Evolutionary conservation across 257 asterid species (phyloP), one percentile per base, ranked within the genome.

Genomic region (Nicotiana knightiana): DNA sequence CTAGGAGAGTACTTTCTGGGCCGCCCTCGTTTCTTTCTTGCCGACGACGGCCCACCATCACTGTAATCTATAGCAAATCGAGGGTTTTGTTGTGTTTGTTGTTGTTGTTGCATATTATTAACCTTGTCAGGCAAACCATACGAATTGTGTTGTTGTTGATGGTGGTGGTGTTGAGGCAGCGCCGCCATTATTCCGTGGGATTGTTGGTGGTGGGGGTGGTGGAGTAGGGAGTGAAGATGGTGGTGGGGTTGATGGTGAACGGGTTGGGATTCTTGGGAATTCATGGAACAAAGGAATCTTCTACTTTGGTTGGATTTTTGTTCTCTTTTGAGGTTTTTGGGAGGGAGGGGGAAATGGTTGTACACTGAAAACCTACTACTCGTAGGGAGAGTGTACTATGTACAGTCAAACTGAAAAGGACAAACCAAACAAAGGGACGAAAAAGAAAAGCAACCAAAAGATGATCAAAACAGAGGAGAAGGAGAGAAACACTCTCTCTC

Each of bases 21-120:
- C 35, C 98, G 87, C 13, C 98, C 98, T 83, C 98, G 86, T 77
- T 92, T 94, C 89, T 93, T 94, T 80, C 88, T 91, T 28, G 93
- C 87, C 9, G 92, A 83, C n/a, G 88, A 76, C 13, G 82, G 71
- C 67, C 79, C 66, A 9, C 89, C 93, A 10, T 92, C 97, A 6
- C 92, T 64, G 28, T 83, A 90, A 83, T 91, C 97, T 79, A 89
- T 88, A 46, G 87, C 87, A 82, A 91, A 91, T 35, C 88, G 83
- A 79, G 90, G 89, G 85, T 86, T 85, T 67, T 86, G 88, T 12
- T 87, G 89, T 75, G 85, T 90, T 62, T 71, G 12, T 63, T 86
- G 86, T 75, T 39, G 85, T 67, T 79, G 87, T 80, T 76, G 84
- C 83, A 58, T 75, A 75, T 6, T 81, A 81, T 46, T 65, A 80